Conservation (phyloP, 176 grass and related monocot genomes). For the Hsuehochloa calcarea region DNA sequence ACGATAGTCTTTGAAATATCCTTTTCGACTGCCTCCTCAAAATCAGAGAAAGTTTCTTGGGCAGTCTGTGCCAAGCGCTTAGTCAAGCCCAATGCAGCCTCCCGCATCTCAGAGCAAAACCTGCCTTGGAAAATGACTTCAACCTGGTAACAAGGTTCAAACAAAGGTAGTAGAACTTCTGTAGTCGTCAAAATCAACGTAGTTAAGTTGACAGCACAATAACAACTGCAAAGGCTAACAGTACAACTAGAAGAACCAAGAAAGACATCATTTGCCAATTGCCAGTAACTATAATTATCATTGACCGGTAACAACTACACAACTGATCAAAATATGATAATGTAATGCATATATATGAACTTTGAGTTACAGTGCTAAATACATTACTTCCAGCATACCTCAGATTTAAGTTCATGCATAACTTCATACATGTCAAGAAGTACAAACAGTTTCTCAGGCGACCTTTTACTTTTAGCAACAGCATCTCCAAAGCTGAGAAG, state of each 20-base stretch:
- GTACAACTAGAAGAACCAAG: constrained; percentile 20
- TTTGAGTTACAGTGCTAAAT: background rate
- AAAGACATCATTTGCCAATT: constrained; percentile 4
- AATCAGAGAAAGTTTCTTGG: constrained; percentile 63
- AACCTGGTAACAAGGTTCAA: constrained; percentile 40
- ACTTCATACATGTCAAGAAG: constrained; percentile 77
- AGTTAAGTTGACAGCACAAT: constrained; percentile 14
- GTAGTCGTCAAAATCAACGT: background rate
- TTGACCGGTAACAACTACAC: background rate
- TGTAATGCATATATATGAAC: constrained; percentile 8
- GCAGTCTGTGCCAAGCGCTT: constrained; percentile 62
- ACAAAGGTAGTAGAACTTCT: constrained; percentile 22
- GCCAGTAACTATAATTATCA: background rate
- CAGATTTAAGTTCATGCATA: constrained; percentile 54
- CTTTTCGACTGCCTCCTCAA: constrained; percentile 66
- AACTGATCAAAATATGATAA: background rate
- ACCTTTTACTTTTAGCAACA: constrained; percentile 69
- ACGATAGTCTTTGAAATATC: constrained; percentile 53
- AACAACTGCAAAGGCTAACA: background rate
- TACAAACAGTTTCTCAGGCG: constrained; percentile 66
- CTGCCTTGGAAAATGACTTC: constrained; percentile 66
- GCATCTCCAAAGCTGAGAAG: constrained; percentile 63
- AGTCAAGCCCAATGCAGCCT: constrained; percentile 50
- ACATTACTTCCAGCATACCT: constrained; percentile 41
- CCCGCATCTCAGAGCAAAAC: constrained; percentile 57